Base-by-base conservation (phyloP, 805 yeast genomes). In the Candida methanosorbosa region DNA sequence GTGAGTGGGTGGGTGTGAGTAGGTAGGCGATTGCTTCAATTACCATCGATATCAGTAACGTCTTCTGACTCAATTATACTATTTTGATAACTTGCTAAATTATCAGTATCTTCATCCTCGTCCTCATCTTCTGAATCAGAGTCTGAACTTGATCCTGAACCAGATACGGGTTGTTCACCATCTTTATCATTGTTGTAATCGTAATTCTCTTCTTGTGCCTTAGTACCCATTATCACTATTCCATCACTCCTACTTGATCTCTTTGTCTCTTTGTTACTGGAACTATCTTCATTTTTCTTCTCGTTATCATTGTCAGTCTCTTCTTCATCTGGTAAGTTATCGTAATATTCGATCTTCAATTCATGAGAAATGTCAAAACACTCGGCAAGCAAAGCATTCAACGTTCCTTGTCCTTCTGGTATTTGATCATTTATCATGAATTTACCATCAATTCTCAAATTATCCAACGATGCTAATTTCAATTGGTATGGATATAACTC, bases 331-430 rank as follows among this genome's bases (percentile, higher is more conserved):
- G 56, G 61, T 29, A 71, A 75, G 40, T 65, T 66, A 41, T 80
- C 88, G 47, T 82, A 87, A 34, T 82, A 72, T 52, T 87, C 95
- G 24, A 84, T 78, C 52, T 86, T 82, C 56, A 92, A 66, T 61
- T 92, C 98, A 52, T 90, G 92, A 31, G 84, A 69, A 38, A 90
- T 81, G 56, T 92, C 98, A 55, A 86, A 92, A 57, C 97, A 90
- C 54, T 88, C 97, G 4, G 95, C 92, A 33, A 90, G 64, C 38
- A 90, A 61, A 1, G 95, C 95, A 56, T 78, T 87, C 42, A 92
- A 66, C n/a, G 94, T 77, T 5, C 97, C 98, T 59, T 92, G 99
- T 11, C 99, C 99, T 55, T 92, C 97, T 2, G 99, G 99, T 29
- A 92, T 81, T 43, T 85, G 83, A 34, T 78, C 84, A 41, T 83